Conservation (phyloP, 2,329 filamentous ascomycete genomes). For the Phialemonium atrogriseum region DNA sequence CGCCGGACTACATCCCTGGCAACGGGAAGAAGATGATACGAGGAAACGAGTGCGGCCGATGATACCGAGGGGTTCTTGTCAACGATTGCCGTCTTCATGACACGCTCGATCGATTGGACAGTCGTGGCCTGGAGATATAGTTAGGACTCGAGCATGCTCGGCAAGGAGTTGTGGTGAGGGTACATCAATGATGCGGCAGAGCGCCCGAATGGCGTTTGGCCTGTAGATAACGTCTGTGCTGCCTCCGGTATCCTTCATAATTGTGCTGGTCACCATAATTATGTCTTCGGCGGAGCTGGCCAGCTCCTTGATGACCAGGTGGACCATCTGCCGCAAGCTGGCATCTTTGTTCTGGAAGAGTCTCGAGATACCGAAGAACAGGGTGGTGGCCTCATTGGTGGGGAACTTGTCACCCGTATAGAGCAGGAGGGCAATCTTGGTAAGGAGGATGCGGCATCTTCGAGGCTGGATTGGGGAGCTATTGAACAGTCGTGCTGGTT, state of each 20-base stretch:
- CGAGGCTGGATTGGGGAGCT: constrained; percentile 92
- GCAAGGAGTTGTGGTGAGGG: constrained; percentile 3
- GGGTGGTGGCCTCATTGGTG: constrained; percentile 90
- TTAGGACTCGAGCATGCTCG: constrained; percentile 5
- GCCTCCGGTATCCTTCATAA: constrained; percentile 98
- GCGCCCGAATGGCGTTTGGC: constrained; percentile 88
- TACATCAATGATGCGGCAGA: constrained; percentile 96
- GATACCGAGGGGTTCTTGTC: constrained; percentile 98
- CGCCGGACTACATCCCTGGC: constrained; percentile 90
- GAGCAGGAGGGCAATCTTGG: constrained; percentile 91
- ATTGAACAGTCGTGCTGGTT: constrained; percentile 89
- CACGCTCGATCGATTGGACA: constrained; percentile 93
- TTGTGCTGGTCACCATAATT: constrained; percentile 98
- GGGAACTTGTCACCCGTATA: constrained; percentile 97
- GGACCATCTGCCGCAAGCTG: constrained; percentile 96
- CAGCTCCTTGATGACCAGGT: constrained; percentile 96
- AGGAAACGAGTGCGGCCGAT: constrained; percentile 90
- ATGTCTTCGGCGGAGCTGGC: constrained; percentile 94
- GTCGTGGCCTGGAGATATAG: constrained; percentile 76
- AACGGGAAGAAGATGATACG: constrained; percentile 94
- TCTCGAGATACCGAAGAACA: constrained; percentile 99
- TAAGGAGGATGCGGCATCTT: constrained; percentile 94
- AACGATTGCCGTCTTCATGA: constrained; percentile 98
- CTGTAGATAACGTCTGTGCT: constrained; percentile 90
- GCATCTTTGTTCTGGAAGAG: constrained; percentile 99